Base-by-base conservation (phyloP, 495 filamentous ascomycete genomes). In the Hypoxylon intermedium region DNA sequence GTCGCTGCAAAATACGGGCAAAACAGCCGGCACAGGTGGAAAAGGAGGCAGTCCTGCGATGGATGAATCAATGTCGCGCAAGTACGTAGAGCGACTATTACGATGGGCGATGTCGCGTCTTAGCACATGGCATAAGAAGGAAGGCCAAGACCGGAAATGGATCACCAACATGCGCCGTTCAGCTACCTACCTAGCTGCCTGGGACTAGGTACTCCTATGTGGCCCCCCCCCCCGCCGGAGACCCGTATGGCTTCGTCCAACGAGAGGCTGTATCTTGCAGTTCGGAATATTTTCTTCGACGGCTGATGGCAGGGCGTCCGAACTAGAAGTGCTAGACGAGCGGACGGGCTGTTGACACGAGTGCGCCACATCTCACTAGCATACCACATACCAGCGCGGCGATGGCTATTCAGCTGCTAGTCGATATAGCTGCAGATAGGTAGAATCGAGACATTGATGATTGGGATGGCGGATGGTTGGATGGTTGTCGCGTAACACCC, bases 211-310 rank as follows among this genome's bases (percentile, higher is more conserved):
- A n/a, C n/a, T n/a, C n/a, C n/a, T n/a, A n/a, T n/a, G 31, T 44
- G 47, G 46, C 31, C 30, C 49, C 55, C n/a, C n/a, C n/a, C n/a
- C n/a, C n/a, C 44, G 33, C 38, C 43, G 11, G 50, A 54, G 61
- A 46, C 55, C 55, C 62, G 62, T 65, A 65, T 65, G 48, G 19
- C 9, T 43, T 46, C 40, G 46, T 36, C 62, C 55, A 60, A 65
- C 56, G 62, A 60, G 62, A 47, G 51, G 55, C 49, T 50, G 31
- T 50, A 40, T 24, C 18, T 44, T 43, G 13, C 26, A 20, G 19
- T 48, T 65, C 62, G 55, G 62, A 53, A 47, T 21, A 60, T 60
- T 65, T 57, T 26, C 40, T 53, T 56, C 49, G 38, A 65, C 62
- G 62, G 62, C 50, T 60, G 62, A 65, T 65, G 56, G 56, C 56